Base-by-base conservation (phyloP, 495 filamentous ascomycete species). In the Podospora comata region DNA sequence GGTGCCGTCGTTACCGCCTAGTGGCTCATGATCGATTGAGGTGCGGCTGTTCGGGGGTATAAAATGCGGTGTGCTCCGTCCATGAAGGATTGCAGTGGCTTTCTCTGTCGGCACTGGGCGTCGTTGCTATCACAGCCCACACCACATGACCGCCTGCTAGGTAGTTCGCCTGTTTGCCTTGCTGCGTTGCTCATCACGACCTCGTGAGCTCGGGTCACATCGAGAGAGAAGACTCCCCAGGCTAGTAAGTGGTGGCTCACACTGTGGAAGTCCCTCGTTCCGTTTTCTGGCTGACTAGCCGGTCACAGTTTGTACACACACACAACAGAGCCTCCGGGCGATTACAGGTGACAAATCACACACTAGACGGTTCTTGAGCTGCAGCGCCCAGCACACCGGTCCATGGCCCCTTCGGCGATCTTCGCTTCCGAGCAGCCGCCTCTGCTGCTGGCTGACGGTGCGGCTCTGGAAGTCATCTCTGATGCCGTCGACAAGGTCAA, bases 401-500 rank as follows among this genome's bases (percentile, higher is more conserved):
- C 39, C 39, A 69, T 67, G 67, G 69, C 65, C 15, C 67, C 66
- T 1, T 30, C 70, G 6, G 72, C 72, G 23, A 69, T 65, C 30
- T 68, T 71, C n/a, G 53, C 73, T 71, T 63, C 32, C 60, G 11
- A 58, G 20, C 28, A 63, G 27, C 59, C 44, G 39, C 60, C 13
- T 58, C 66, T 71, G 65, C 56, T 68, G 70, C n/a, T 83, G 87
- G 30, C 27, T 26, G 85, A 90, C 73, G 91, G 91, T 27, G 84
- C 87, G 6, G 86, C 85, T n/a, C 86, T 96, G n/a, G 92, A 95
- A 75, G 85, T 85, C 32, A 86, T 88, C 39, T 94, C 92, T 2
- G 92, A 95, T 78, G 83, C 85, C 75, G 89, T 96, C 73, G 91
- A 96, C 80, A 81, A 84, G 2, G 87, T 95, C 81, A 96, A 96